Evolutionary conservation across 2,329 filamentous ascomycete genomes (phyloP).

Genomic region (Phaeophleospora eucalypticola): DNA sequence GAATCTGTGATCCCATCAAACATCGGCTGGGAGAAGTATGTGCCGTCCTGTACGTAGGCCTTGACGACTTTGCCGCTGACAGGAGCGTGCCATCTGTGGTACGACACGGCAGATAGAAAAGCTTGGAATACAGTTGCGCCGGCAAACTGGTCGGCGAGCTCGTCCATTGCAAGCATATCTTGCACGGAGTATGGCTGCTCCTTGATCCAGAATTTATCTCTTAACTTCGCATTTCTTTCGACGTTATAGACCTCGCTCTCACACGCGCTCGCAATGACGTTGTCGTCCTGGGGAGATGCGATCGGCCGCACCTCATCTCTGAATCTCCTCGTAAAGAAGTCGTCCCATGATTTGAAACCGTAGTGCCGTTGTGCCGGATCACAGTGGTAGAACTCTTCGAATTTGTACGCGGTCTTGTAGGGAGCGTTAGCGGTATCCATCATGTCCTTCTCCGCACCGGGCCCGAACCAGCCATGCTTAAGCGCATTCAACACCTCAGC

Average conservation of each 20-base stretch:
- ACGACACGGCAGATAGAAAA: constrained; percentile 62
- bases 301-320: constrained; percentile 56
- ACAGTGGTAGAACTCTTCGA: constrained; percentile 57
- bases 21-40: constrained; percentile 62
- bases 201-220: constrained; percentile 65
- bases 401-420: constrained; percentile 24
- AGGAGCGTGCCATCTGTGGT: constrained; percentile 71
- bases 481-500: constrained; percentile 36
- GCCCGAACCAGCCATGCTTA: constrained; percentile 40
- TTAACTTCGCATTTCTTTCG: constrained; percentile 48
- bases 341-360: constrained; percentile 65
- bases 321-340: constrained; percentile 63
- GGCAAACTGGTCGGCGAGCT: constrained; percentile 51
- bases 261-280: constrained; percentile 59
- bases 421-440: constrained; percentile 31
- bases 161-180: constrained; percentile 51
- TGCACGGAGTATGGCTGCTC: constrained; percentile 59
- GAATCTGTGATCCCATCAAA: constrained; percentile 45
- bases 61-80: constrained; percentile 58
- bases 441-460: constrained; percentile 37
- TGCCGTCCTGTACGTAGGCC: constrained; percentile 58
- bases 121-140: constrained; percentile 68
- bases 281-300: constrained; percentile 51
- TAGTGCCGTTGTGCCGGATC: constrained; percentile 52
- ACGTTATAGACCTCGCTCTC: constrained; percentile 59